Conservation (phyloP, 257 asterid genomes). For the Solanum piurae region DNA sequence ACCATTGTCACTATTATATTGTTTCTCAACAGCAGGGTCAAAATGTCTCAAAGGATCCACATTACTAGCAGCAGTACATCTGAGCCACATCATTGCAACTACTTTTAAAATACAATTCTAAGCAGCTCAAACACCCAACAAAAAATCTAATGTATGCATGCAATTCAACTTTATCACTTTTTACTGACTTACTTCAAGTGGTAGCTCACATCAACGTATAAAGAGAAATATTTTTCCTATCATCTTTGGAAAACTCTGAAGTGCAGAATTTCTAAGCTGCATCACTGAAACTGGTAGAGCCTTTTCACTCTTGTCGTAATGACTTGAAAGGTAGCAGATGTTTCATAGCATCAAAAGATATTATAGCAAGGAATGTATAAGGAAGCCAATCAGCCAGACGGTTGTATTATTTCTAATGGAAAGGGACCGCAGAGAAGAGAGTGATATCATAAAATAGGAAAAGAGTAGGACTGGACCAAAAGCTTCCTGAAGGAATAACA, state of each 20-base stretch:
- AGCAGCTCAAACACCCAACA: neutral
- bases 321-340: neutral
- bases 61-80: constrained; percentile 38
- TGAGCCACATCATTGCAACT: constrained; percentile 18
- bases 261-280: neutral
- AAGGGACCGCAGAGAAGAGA: neutral
- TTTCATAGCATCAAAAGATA: neutral
- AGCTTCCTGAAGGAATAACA: neutral
- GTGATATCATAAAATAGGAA: neutral
- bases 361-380: neutral
- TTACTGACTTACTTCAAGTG: neutral
- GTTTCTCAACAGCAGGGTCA: constrained; percentile 34
- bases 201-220: neutral
- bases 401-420: neutral
- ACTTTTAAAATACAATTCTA: neutral
- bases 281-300: neutral
- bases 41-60: constrained; percentile 21
- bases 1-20: constrained; percentile 31
- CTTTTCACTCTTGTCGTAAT: neutral
- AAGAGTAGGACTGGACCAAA: neutral
- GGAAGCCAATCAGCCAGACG: neutral
- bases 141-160: neutral
- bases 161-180: neutral
- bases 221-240: neutral
- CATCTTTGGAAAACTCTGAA: neutral